Conservation (phyloP, 2,329 filamentous ascomycete genomes). For the Hortaea werneckii region DNA sequence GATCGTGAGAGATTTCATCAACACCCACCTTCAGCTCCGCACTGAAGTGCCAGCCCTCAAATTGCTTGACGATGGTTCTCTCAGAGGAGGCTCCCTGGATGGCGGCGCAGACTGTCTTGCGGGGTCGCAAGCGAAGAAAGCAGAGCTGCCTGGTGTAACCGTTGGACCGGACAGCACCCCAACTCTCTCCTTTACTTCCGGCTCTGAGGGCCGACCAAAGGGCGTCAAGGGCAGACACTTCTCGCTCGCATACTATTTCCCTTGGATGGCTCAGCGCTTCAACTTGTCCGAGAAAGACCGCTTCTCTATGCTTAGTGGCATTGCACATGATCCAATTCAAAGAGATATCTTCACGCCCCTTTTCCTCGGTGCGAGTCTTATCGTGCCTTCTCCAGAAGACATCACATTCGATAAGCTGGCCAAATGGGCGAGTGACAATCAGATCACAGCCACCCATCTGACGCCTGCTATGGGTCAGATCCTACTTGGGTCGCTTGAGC, state of each 20-base stretch:
- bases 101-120: slow-evolving; percentile 57
- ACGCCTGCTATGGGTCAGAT: slow-evolving; percentile 97
- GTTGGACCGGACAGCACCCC: slow-evolving; percentile 80
- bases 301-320: slow-evolving; percentile 78
- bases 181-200: slow-evolving; percentile 54
- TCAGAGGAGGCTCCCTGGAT: slow-evolving; percentile 57
- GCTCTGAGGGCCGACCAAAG: slow-evolving; percentile 70
- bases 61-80: slow-evolving; percentile 58
- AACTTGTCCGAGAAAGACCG: slow-evolving; percentile 58
- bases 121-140: slow-evolving; percentile 41
- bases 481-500: slow-evolving; percentile 73
- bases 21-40: slow-evolving; percentile 60
- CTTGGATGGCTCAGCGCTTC: slow-evolving; percentile 87
- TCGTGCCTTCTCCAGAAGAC: slow-evolving; percentile 70
- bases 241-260: slow-evolving; percentile 74
- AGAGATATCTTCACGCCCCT: slow-evolving; percentile 82
- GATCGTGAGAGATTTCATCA: slow-evolving; percentile 57
- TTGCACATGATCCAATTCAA: slow-evolving; percentile 59
- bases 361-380: slow-evolving; percentile 69
- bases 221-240: slow-evolving; percentile 83
- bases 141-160: slow-evolving; percentile 55
- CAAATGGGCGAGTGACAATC: slow-evolving; percentile 74
- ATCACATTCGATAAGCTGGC: slow-evolving; percentile 78
- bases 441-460: slow-evolving; percentile 72
- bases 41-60: slow-evolving; percentile 64